Evolutionary conservation across 176 grass and related monocot species (phyloP).

Genomic region (Triticum monococcum): DNA sequence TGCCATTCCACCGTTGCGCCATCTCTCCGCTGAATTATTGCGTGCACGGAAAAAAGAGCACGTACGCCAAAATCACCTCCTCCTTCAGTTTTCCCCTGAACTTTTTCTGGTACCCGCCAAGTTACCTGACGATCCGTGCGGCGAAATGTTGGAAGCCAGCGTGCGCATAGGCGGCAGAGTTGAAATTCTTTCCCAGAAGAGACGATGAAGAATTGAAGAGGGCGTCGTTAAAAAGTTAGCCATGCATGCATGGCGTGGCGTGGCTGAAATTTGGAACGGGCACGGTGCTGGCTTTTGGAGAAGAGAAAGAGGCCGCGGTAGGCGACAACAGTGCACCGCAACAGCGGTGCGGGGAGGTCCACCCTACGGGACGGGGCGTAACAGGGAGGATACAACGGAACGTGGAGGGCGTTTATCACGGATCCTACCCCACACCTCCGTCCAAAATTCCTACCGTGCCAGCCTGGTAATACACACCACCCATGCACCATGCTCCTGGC

Average conservation of each 20-base stretch:
- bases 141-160: background rate
- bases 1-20: slow-evolving; percentile 4
- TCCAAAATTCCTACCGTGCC: background rate
- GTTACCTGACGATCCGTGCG: background rate
- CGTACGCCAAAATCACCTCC: background rate
- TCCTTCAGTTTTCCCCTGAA: too few relatives aligned
- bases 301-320: background rate
- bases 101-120: background rate
- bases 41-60: background rate
- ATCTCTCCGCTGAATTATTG: slow-evolving; percentile 10
- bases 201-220: background rate
- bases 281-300: background rate
- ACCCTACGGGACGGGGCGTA: background rate
- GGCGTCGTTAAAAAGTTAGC: background rate
- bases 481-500: background rate
- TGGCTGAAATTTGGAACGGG: background rate
- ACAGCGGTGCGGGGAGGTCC: slow-evolving; percentile 27
- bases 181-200: background rate
- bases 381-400: slow-evolving; percentile 1
- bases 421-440: background rate
- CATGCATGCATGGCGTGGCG: background rate
- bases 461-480: slow-evolving; percentile 4
- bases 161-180: background rate
- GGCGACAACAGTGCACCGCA: slow-evolving; percentile 24
- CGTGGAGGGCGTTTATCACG: slow-evolving; percentile 17